Conservation (phyloP, 768 basidiomycete genomes). For the Crucibulum laeve region DNA sequence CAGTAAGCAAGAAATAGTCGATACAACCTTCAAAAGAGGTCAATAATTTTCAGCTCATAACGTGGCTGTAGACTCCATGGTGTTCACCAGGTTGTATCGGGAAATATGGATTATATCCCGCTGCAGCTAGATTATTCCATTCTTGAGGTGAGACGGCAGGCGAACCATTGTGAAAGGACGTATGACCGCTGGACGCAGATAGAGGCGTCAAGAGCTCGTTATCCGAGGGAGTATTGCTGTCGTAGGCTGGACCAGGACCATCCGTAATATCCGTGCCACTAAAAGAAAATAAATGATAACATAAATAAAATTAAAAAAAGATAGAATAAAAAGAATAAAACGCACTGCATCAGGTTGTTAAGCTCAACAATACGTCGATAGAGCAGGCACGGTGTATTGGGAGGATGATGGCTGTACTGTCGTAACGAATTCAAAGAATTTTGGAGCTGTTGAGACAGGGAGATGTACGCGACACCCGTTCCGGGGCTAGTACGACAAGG, state of each 20-base stretch:
- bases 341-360: slow-evolving; percentile 63
- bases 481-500: slow-evolving; percentile 62
- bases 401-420: slow-evolving; percentile 56
- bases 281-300: slow-evolving; percentile 8
- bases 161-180: slow-evolving; percentile 40
- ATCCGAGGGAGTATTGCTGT: slow-evolving; percentile 57
- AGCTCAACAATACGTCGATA: slow-evolving; percentile 60
- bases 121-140: slow-evolving; percentile 53
- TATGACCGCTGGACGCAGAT: slow-evolving; percentile 45
- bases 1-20: slow-evolving; percentile 6
- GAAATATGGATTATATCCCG: slow-evolving; percentile 68
- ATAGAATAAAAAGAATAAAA: slow-evolving; percentile 14
- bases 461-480: slow-evolving; percentile 52
- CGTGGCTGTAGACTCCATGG: slow-evolving; percentile 52
- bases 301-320: neutral
- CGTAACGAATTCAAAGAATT: slow-evolving; percentile 50
- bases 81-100: slow-evolving; percentile 48
- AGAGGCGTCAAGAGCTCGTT: slow-evolving; percentile 57
- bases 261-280: slow-evolving; percentile 51
- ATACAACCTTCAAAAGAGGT: slow-evolving; percentile 5
- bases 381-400: slow-evolving; percentile 48
- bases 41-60: slow-evolving; percentile 41
- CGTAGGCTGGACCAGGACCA: slow-evolving; percentile 44
- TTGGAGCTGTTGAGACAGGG: slow-evolving; percentile 62
- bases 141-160: slow-evolving; percentile 54